These are phyloP conservation scores for Aureobasidium sp. DNA, from an alignment of 2,329 filamentous ascomycete species.

Conservation along the genomic window DNA sequence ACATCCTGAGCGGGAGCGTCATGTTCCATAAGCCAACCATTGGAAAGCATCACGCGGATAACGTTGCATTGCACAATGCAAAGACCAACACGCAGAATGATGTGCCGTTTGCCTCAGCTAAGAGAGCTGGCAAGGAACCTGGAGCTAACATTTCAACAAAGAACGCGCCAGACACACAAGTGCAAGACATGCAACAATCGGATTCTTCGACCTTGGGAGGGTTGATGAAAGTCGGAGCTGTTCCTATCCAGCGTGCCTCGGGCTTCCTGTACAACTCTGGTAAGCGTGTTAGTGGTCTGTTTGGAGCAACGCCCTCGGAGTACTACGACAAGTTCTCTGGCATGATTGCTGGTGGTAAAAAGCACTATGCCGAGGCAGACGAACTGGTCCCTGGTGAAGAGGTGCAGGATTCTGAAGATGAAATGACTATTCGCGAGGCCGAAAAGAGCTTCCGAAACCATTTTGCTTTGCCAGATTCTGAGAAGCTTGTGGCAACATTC, in stretches of 20 bases:
- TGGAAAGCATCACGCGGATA: constrained; percentile 16
- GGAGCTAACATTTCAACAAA: neutral
- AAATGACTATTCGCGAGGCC: constrained; percentile 44
- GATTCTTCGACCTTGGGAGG: constrained; percentile 47
- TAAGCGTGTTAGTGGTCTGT: constrained; percentile 67
- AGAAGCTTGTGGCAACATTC: constrained; percentile 80
- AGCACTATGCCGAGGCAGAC: constrained; percentile 74
- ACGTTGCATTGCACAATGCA: neutral
- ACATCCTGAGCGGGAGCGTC: constrained; percentile 79
- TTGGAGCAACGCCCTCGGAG: constrained; percentile 64
- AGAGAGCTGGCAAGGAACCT: constrained; percentile 19
- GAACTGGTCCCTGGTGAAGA: constrained; percentile 54
- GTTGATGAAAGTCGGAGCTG: constrained; percentile 47
- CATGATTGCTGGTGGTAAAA: constrained; percentile 88
- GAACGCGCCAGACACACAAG: neutral
- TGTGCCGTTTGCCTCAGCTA: neutral
- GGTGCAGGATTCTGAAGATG: constrained; percentile 46
- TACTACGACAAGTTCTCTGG: constrained; percentile 95
- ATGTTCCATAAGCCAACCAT: constrained; percentile 78
- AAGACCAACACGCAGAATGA: neutral
- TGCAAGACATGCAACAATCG: neutral
- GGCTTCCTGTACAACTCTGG: constrained; percentile 73
- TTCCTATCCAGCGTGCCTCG: constrained; percentile 65
- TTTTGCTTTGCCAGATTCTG: constrained; percentile 77
- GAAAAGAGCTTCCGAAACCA: constrained; percentile 72